These are phyloP conservation scores for Eleusine coracana DNA, from an alignment of 176 grass and related monocot species.

Conservation along the genomic window DNA sequence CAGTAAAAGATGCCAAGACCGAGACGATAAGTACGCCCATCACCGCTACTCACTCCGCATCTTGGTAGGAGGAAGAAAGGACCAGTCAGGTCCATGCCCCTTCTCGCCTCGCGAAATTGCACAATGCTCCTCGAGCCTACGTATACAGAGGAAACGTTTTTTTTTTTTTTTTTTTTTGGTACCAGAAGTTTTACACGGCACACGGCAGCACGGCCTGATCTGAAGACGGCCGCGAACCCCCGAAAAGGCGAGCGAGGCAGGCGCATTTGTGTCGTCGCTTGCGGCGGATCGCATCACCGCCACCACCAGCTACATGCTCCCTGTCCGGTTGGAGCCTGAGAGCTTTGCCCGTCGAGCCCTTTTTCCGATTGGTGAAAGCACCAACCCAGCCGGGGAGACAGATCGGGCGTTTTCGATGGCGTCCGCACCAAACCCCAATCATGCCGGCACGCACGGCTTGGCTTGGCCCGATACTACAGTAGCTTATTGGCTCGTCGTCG, in stretches of 20 bases:
- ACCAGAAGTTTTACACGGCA: too few species aligned
- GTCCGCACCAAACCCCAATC: not conserved
- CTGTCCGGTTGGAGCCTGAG: not conserved
- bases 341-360: not conserved
- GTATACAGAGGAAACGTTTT: too few species aligned
- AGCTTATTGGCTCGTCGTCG: not conserved
- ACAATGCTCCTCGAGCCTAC: not conserved
- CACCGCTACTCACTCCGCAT: not conserved
- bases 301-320: not conserved
- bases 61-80: not conserved
- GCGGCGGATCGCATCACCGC: slow-evolving; percentile 11
- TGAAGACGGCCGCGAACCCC: not conserved
- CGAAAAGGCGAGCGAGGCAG: not conserved
- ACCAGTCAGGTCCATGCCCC: not conserved
- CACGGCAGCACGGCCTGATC: too few species aligned
- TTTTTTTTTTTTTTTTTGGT: too few species aligned
- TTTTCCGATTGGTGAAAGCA: not conserved
- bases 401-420: not conserved
- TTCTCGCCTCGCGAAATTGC: not conserved
- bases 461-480: not conserved
- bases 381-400: not conserved
- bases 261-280: not conserved
- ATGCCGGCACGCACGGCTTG: not conserved
- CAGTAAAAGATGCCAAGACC: not conserved
- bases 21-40: not conserved